Conservation (phyloP, 495 filamentous ascomycete species). For the Parathielavia appendiculata region DNA sequence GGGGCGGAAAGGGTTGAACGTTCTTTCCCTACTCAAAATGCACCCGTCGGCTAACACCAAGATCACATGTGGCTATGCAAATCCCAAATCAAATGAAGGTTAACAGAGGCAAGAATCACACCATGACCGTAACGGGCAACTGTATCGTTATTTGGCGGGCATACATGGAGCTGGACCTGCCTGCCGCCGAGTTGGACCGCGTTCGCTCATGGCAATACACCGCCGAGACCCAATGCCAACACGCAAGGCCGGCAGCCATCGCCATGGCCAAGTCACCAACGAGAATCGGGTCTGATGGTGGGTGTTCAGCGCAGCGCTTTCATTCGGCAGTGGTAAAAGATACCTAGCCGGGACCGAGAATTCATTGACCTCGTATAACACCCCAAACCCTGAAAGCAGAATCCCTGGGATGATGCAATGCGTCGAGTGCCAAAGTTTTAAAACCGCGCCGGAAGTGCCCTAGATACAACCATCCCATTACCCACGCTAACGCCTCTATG, state of each 20-base stretch:
- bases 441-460: slow-evolving; percentile 33
- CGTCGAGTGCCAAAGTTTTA: slow-evolving; percentile 33
- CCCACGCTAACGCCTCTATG: slow-evolving; percentile 27
- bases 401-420: slow-evolving; percentile 37
- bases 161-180: slow-evolving; percentile 8
- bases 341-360: slow-evolving; percentile 35
- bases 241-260: slow-evolving; percentile 9
- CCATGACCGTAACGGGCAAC: neutral
- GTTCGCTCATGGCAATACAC: neutral
- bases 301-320: slow-evolving; percentile 32
- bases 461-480: slow-evolving; percentile 33
- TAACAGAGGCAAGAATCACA: neutral
- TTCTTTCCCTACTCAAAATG: too few relatives aligned
- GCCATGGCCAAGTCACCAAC: slow-evolving; percentile 10
- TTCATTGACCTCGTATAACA: slow-evolving; percentile 36
- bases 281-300: slow-evolving; percentile 10
- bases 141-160: slow-evolving; percentile 21
- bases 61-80: neutral
- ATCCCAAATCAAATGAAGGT: neutral
- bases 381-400: slow-evolving; percentile 36
- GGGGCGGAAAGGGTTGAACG: neutral
- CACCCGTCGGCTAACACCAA: neutral
- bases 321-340: slow-evolving; percentile 34
- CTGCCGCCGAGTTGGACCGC: slow-evolving; percentile 1
- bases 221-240: slow-evolving; percentile 7